Conservation (phyloP, 192 early-diverging fungal species). For the Kickxella alabastrina region DNA sequence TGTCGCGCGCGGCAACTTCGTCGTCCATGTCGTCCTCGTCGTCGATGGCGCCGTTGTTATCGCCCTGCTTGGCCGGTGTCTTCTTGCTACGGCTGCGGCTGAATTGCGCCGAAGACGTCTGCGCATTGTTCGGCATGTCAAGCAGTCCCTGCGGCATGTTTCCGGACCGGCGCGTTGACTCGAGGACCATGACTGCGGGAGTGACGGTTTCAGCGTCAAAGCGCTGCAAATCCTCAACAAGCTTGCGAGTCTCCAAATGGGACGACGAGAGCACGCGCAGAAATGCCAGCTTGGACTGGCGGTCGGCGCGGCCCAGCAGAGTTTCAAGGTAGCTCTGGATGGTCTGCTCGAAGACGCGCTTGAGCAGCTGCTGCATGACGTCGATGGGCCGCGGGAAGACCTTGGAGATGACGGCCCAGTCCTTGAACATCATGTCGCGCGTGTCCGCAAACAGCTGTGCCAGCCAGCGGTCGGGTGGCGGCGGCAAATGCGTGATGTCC, state of each 20-base stretch:
- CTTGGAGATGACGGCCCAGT: conserved; percentile 87
- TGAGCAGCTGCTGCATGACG: conserved; percentile 91
- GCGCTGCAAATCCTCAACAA: conserved; percentile 73
- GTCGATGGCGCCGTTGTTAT: conserved; percentile 18
- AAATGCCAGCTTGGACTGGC: conserved; percentile 72
- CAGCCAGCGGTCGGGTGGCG: conserved; percentile 66
- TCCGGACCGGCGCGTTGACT: conserved; percentile 43
- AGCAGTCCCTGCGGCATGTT: conserved; percentile 36
- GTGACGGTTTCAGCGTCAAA: conserved; percentile 68
- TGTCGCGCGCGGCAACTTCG: conserved; percentile 36
- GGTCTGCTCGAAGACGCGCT: conserved; percentile 94
- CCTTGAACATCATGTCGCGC: conserved; percentile 71
- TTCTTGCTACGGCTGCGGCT: conserved; percentile 51
- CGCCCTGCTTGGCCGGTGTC: conserved; percentile 2
- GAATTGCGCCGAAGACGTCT: conserved; percentile 48
- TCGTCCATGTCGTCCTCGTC: conserved; percentile 46
- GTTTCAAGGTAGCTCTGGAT: conserved; percentile 86
- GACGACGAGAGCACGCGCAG: conserved; percentile 71
- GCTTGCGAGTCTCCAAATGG: conserved; percentile 67
- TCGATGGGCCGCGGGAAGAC: conserved; percentile 89
- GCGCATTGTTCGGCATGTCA: conserved; percentile 36
- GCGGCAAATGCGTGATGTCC: conserved; percentile 50
- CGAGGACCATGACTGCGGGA: conserved; percentile 45
- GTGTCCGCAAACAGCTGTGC: conserved; percentile 82
- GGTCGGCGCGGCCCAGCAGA: conserved; percentile 66